A percentile compares a stretch with the other conserved stretches of the same genome.
phyloP scores from a whole-genome alignment of 768 basidiomycete species.

The Boletellus emodensis region DNA sequence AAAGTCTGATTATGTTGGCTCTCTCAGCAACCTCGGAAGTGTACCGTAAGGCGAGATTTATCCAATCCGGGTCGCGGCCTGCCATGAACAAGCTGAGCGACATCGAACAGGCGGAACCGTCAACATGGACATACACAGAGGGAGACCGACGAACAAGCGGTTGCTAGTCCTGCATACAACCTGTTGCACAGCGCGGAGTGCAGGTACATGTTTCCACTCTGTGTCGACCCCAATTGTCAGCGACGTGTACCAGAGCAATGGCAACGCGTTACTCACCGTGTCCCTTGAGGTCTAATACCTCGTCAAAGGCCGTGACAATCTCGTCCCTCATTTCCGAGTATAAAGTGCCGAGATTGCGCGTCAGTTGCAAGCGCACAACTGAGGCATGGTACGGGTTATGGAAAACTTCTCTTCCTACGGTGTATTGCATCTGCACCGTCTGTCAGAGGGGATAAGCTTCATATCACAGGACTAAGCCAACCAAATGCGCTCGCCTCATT shows the following conservation, averaged over 20 bases:
- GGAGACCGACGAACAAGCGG: constrained; percentile 47
- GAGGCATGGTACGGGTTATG: constrained; percentile 30
- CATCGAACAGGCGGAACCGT: neutral
- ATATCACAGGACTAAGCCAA: neutral
- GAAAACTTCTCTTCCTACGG: constrained; percentile 32
- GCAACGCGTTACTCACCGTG: constrained; percentile 8
- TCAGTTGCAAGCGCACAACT: constrained; percentile 30
- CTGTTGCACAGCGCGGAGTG: constrained; percentile 25
- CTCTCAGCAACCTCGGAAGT: constrained; percentile 28
- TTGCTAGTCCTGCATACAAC: constrained; percentile 42
- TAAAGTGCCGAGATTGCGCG: constrained; percentile 37
- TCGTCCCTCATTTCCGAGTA: constrained; percentile 32
- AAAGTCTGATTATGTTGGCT: constrained; percentile 22
- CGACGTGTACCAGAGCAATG: neutral
- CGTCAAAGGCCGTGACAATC: constrained; percentile 37
- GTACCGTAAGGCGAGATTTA: constrained; percentile 27
- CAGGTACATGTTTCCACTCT: constrained; percentile 40
- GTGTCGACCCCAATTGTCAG: neutral
- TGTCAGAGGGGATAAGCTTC: constrained; percentile 13
- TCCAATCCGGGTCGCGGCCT: constrained; percentile 35
- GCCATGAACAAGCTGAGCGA: neutral
- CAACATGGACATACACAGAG: constrained; percentile 33
- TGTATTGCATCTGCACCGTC: constrained; percentile 38
- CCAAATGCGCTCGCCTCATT: constrained; percentile 30
- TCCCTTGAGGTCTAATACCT: constrained; percentile 28